Evolutionary conservation across 306 rosid genomes (phyloP).

Genomic region (Rosa persica): DNA sequence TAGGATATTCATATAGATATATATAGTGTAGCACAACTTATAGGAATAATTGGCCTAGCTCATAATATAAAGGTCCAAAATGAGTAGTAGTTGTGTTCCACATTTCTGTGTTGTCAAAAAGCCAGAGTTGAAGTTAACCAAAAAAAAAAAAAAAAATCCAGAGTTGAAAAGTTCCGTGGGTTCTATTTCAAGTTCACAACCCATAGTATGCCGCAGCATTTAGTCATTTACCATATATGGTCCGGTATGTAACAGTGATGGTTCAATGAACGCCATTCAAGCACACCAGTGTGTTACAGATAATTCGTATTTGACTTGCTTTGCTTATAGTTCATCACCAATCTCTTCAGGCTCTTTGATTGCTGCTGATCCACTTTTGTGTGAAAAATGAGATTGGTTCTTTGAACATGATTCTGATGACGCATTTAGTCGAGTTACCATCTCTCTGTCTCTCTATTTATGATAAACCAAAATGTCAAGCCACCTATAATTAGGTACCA

Average conservation of each 20-base stretch:
- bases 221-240: background rate
- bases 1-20: background rate
- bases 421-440: background rate
- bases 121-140: background rate
- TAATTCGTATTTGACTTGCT: background rate
- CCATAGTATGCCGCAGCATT: background rate
- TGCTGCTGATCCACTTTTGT: background rate
- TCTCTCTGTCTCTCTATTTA: background rate
- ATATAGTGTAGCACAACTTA: background rate
- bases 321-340: background rate
- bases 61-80: background rate
- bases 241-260: background rate
- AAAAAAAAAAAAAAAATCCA: too few species aligned
- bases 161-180: background rate
- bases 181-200: background rate
- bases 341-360: background rate
- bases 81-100: background rate
- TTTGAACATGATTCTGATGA: background rate
- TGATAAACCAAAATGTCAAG: constrained; percentile 1
- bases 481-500: background rate
- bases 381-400: background rate
- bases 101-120: background rate
- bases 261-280: background rate
- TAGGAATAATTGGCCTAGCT: background rate
- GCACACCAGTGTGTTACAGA: background rate